Conservation (phyloP, 352 stramenopile genomes). For the Phytophthora melonis region DNA sequence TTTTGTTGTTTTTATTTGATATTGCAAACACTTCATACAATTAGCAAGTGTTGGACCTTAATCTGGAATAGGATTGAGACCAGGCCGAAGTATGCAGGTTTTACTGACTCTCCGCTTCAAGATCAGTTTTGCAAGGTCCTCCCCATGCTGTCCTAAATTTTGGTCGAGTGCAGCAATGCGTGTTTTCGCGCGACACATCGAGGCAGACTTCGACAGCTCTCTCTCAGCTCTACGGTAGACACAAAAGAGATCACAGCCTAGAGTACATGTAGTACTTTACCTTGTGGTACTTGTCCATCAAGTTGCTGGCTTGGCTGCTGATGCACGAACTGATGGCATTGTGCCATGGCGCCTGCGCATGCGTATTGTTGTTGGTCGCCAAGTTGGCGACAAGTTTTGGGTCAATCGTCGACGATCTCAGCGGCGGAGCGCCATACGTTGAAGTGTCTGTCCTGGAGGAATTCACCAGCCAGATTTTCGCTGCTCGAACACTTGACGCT, state of each 20-base stretch:
- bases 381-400: no score
- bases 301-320: neutral
- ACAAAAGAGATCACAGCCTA: neutral
- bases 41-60: neutral
- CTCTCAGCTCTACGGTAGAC: slow-evolving; percentile 11
- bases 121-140: slow-evolving; percentile 12
- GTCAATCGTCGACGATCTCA: neutral
- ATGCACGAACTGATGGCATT: neutral
- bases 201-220: neutral
- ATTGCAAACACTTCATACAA: neutral
- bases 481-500: slow-evolving; percentile 20
- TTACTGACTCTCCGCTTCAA: slow-evolving; percentile 23
- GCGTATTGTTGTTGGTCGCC: no score
- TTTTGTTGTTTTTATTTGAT: neutral
- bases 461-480: slow-evolving; percentile 15
- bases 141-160: slow-evolving; percentile 17
- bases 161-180: slow-evolving; percentile 9
- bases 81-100: neutral
- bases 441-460: slow-evolving; percentile 27
- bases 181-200: slow-evolving; percentile 14
- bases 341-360: neutral
- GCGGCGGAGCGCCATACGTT: slow-evolving; percentile 10
- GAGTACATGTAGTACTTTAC: no score
- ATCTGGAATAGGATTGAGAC: neutral
- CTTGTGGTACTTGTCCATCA: no score